Base-by-base conservation (phyloP, 345 rosid genomes). In the Noccaea bulbosa region DNA sequence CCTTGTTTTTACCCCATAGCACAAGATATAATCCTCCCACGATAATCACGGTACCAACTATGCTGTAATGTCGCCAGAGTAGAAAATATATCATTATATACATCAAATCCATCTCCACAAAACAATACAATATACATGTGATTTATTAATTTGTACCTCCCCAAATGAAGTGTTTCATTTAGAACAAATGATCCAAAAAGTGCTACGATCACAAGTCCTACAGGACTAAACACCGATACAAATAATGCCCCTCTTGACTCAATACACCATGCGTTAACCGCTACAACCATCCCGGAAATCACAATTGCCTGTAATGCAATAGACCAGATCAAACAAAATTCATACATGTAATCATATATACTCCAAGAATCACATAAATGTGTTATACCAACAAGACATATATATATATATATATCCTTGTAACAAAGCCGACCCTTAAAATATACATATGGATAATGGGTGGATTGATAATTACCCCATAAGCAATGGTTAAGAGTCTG, bases 1-100 rank as follows among this genome's bases (percentile, higher is more conserved):
- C 87, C 64, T 73, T 69, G 74, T 73, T 61, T 61, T 80, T 84
- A 38, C 81, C 85, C 87, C 87, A 84, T 8, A 84, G 60, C 71
- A 81, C 87, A 51, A 59, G 47, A 44, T 84, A 84, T 50, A 84
- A 53, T 33, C 83, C 87, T 52, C 69, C 39, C 32, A 81, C 72
- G 30, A 81, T 81, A 34, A 84, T 51, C 17, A 62, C 70, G 7
- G 82, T 65, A 70, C 85, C 85, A 15, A 81, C 5, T 44, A 81
- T 38, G 70, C 83, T 84, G 83, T 55, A 56, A 44, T 46, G 11
- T 35, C 16, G 16, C 43, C 70, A 65, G 55, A 55, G 65, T 57
- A 47, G 30, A 65, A 74, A 14, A 49, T 49, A 44, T 68, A 61
- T 6, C 58, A 65, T 54, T 38, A 71, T 11, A 34, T 51, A 58